These are phyloP conservation scores for Beauveria scarabaeidicola DNA, from an alignment of 2,329 filamentous ascomycete genomes.

Conservation along the genomic window DNA sequence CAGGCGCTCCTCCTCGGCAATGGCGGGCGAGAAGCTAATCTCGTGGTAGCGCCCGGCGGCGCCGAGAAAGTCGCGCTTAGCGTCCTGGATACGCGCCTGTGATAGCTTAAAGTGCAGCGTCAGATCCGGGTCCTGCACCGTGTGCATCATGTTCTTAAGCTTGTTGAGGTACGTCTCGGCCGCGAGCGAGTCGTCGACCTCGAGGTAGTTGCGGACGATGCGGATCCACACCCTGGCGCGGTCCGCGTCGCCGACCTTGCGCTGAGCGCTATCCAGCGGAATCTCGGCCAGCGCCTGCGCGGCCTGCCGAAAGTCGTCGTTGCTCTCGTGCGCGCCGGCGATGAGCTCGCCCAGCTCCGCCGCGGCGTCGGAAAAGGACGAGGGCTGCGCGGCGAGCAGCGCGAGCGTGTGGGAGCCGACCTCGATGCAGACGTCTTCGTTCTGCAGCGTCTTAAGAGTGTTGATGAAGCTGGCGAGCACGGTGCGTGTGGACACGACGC, in stretches of 20 bases:
- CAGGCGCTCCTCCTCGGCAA: slow-evolving; percentile 81
- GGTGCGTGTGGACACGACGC: slow-evolving; percentile 66
- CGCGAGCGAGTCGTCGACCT: slow-evolving; percentile 80
- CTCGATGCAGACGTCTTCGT: slow-evolving; percentile 61
- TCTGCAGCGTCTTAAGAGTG: slow-evolving; percentile 51
- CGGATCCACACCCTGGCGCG: slow-evolving; percentile 85
- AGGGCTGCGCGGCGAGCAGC: slow-evolving; percentile 52
- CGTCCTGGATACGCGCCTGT: slow-evolving; percentile 87
- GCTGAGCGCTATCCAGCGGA: slow-evolving; percentile 80
- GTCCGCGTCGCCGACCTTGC: slow-evolving; percentile 71
- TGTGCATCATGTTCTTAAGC: slow-evolving; percentile 85
- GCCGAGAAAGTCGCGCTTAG: slow-evolving; percentile 79
- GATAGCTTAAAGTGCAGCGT: slow-evolving; percentile 82
- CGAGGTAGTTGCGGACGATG: slow-evolving; percentile 87
- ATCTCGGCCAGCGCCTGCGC: slow-evolving; percentile 75
- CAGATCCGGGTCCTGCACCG: slow-evolving; percentile 63
- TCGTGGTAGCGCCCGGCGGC: slow-evolving; percentile 83
- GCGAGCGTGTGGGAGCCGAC: slow-evolving; percentile 67
- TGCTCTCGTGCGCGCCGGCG: slow-evolving; percentile 71
- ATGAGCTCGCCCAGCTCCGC: slow-evolving; percentile 71
- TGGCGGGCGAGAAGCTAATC: slow-evolving; percentile 66
- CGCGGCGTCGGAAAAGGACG: slow-evolving; percentile 74
- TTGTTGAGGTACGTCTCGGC: slow-evolving; percentile 89
- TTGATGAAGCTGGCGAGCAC: slow-evolving; percentile 60
- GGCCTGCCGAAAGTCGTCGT: slow-evolving; percentile 72